These are phyloP conservation scores for Scopulariopsis brevicaulis DNA, from an alignment of 2,329 filamentous ascomycete genomes.

Conservation along the genomic window DNA sequence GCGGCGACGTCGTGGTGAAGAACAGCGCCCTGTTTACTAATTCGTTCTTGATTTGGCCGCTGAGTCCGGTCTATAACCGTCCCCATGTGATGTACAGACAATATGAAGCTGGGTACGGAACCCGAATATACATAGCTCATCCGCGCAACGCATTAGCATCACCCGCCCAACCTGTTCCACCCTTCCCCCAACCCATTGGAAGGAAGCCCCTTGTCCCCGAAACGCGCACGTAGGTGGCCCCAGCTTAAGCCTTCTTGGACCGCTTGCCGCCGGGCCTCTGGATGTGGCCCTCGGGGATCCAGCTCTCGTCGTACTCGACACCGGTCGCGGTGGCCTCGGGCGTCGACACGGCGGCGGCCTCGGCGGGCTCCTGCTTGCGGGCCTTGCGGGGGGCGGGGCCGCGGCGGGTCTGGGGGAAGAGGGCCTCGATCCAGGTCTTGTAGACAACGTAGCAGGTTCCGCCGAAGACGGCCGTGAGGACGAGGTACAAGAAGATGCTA, in stretches of 20 bases:
- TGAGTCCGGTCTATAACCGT: background rate
- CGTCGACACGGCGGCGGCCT: conserved; percentile 46
- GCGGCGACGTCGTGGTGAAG: background rate
- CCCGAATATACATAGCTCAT: background rate
- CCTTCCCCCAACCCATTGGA: background rate
- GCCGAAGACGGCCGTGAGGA: conserved; percentile 68
- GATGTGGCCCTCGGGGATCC: conserved; percentile 85
- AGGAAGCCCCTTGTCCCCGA: background rate
- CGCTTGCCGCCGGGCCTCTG: conserved; percentile 68
- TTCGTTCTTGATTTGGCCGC: background rate
- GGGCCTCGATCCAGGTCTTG: conserved; percentile 91
- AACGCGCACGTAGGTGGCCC: background rate
- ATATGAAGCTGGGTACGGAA: background rate
- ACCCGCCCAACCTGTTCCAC: background rate
- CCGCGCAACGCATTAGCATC: background rate
- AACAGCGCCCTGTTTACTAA: background rate
- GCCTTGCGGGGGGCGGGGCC: conserved; percentile 41
- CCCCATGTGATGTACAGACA: background rate
- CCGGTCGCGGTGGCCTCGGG: conserved; percentile 59
- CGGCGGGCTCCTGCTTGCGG: conserved; percentile 56
- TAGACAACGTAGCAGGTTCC: conserved; percentile 93
- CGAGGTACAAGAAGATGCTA: conserved; percentile 95
- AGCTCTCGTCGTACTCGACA: conserved; percentile 79
- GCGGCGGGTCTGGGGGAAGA: conserved; percentile 85
- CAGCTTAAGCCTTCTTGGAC: conserved; percentile 29